Conservation (phyloP, 2,329 filamentous ascomycete genomes). For the Cercospora brassicicola region DNA sequence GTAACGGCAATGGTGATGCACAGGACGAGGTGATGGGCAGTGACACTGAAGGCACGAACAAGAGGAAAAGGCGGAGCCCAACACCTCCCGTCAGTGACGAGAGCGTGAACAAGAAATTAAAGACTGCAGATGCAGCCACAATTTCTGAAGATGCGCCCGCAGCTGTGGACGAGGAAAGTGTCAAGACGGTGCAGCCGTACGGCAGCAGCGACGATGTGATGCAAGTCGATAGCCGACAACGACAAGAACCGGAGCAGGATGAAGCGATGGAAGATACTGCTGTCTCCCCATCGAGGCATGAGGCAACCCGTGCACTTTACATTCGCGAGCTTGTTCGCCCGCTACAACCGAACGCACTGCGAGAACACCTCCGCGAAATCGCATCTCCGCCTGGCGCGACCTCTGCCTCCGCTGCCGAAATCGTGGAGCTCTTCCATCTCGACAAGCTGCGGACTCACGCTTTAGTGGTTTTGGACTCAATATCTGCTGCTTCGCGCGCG, state of each 20-base stretch:
- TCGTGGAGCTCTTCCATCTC: constrained; percentile 69
- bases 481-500: constrained; percentile 72
- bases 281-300: constrained; percentile 42
- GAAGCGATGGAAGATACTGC: constrained; percentile 3
- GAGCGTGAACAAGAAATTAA: constrained; percentile 48
- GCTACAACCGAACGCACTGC: constrained; percentile 66
- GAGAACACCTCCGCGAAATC: constrained; percentile 67
- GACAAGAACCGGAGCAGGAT: constrained; percentile 1
- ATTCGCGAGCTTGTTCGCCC: constrained; percentile 90
- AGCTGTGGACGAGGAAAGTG: constrained; percentile 19
- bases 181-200: constrained; percentile 27
- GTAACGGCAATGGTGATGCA: constrained; percentile 9
- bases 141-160: constrained; percentile 30
- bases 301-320: constrained; percentile 69
- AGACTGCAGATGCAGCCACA: constrained; percentile 39
- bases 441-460: constrained; percentile 87
- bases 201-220: constrained; percentile 36
- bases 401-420: constrained; percentile 46
- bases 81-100: constrained; percentile 31
- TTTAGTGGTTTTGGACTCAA: constrained; percentile 70
- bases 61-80: constrained; percentile 37
- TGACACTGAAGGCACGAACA: constrained; percentile 29
- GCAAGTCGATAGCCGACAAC: constrained; percentile 23
- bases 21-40: constrained; percentile 15
- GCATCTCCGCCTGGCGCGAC: constrained; percentile 57